phyloP scores from a whole-genome alignment of 176 grass and related monocot genomes.

The Coix lacrymajobi region DNA sequence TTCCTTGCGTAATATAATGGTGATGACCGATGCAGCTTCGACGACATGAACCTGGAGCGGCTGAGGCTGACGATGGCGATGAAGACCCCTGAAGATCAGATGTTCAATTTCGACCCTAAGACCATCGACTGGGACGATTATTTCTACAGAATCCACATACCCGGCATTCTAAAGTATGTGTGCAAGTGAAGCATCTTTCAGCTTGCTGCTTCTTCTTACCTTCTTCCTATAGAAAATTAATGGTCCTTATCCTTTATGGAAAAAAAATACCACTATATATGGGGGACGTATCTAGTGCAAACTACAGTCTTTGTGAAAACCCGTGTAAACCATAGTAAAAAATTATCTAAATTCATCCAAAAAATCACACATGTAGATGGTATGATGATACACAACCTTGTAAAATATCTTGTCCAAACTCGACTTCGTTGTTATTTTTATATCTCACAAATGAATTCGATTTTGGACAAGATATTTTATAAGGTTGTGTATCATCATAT shows the following conservation, averaged over 20 bases:
- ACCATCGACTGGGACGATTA: constrained; percentile 49
- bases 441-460: too few species aligned
- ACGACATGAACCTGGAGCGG: constrained; percentile 58
- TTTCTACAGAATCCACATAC: constrained; percentile 55
- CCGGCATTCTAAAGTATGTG: constrained; percentile 53
- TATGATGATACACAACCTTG: too few species aligned
- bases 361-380: too few species aligned
- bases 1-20: background rate
- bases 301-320: too few species aligned
- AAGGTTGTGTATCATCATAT: too few species aligned
- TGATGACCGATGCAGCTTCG: constrained; percentile 47
- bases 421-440: too few species aligned
- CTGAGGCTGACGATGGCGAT: constrained; percentile 36
- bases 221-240: background rate
- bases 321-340: too few species aligned
- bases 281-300: too few species aligned
- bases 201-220: background rate
- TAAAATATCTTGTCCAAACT: too few species aligned
- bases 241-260: too few species aligned
- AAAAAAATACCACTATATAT: background rate
- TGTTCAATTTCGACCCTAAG: constrained; percentile 56
- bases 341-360: too few species aligned
- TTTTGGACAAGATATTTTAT: too few species aligned
- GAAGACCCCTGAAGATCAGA: constrained; percentile 1
- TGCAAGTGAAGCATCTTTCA: constrained; percentile 32